Evolutionary conservation across 2,329 filamentous ascomycete genomes (phyloP).

Genomic region (Purpureocillium lavendulum): DNA sequence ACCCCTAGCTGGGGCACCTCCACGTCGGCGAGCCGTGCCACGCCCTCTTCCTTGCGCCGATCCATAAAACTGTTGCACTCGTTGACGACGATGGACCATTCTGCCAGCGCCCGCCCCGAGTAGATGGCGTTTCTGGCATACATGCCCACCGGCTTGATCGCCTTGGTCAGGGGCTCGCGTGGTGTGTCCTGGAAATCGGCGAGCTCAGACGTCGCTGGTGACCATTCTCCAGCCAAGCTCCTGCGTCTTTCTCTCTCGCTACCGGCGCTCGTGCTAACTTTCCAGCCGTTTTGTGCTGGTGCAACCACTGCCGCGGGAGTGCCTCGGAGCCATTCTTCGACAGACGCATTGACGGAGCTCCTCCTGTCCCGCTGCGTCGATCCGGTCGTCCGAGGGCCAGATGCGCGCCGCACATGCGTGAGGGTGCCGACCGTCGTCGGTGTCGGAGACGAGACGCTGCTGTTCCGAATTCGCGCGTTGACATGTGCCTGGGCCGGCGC

Average conservation of each 20-base stretch:
- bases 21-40: constrained; percentile 56
- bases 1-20: constrained; percentile 42
- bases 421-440: too few relatives aligned
- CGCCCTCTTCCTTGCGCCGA: constrained; percentile 64
- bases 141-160: constrained; percentile 36
- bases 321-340: constrained; percentile 16
- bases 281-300: constrained; percentile 1
- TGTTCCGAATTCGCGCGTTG: constrained; percentile 27
- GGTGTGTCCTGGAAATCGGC: constrained; percentile 7
- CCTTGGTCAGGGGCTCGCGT: constrained; percentile 26
- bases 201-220: background rate
- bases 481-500: constrained; percentile 60
- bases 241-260: background rate
- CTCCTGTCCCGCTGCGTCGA: background rate
- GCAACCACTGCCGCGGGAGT: constrained; percentile 5
- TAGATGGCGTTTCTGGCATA: constrained; percentile 47
- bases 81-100: constrained; percentile 67
- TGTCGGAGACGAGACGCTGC: constrained; percentile 9
- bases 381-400: background rate
- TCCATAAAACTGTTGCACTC: constrained; percentile 81
- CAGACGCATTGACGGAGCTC: constrained; percentile 24
- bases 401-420: too few relatives aligned
- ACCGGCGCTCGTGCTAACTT: background rate
- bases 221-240: constrained; percentile 1
- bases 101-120: constrained; percentile 64